Conservation (phyloP, 2,329 filamentous ascomycete species). For the Nothophoma quercina region DNA sequence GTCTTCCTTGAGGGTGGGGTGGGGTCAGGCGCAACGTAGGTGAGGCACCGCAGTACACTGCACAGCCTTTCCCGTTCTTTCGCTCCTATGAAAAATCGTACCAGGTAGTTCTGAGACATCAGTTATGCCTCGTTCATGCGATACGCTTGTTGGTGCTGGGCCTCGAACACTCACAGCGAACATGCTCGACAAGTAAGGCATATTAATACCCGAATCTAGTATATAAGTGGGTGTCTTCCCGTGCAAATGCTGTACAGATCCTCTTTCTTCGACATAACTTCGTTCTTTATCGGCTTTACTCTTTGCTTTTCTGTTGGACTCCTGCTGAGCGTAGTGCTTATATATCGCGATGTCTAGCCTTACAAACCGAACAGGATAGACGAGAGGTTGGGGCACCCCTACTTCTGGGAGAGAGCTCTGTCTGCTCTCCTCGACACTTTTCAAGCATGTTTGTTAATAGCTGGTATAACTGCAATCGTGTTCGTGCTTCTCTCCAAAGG, state of each 20-base stretch:
- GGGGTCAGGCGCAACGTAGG: neutral
- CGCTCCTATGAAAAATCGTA: too few species aligned
- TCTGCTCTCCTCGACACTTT: neutral
- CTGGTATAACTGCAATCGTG: too few species aligned
- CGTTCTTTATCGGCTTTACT: slow-evolving; percentile 16
- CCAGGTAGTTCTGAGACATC: too few species aligned
- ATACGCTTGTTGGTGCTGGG: neutral
- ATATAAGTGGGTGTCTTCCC: neutral
- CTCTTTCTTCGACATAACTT: slow-evolving; percentile 3
- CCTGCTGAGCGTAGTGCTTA: slow-evolving; percentile 18
- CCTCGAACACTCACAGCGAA: neutral
- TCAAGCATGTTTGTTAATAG: too few species aligned
- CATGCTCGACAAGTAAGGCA: neutral
- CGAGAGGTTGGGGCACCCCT: neutral
- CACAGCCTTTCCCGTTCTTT: too few species aligned
- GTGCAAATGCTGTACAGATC: neutral
- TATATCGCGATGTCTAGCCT: slow-evolving; percentile 11
- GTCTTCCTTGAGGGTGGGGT: neutral
- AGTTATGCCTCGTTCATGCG: neutral
- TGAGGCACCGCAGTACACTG: too few species aligned
- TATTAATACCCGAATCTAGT: neutral
- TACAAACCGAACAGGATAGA: slow-evolving; percentile 12
- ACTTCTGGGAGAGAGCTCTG: neutral
- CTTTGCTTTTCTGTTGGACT: slow-evolving; percentile 13
- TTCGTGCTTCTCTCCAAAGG: too few species aligned